Percentiles rank a stretch among this genome's conserved stretches.
Conservation (phyloP, 371 early-diverging fungal species). For the Mortierella sp. region DNA sequence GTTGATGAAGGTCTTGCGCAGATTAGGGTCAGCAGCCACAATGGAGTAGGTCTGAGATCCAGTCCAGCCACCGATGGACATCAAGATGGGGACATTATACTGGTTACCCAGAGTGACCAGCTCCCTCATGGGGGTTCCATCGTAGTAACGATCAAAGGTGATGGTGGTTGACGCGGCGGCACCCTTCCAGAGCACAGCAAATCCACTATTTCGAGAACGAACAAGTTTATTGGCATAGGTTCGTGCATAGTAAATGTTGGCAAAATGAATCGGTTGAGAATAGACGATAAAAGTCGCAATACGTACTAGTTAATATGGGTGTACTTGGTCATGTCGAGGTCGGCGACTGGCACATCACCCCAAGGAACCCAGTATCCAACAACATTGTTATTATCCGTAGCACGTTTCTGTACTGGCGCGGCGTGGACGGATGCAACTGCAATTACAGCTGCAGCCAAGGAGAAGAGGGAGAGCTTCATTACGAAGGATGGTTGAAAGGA, state of each 20-base stretch:
- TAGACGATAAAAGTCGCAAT: neutral
- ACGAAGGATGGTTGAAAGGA: neutral
- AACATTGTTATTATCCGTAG: constrained; percentile 30
- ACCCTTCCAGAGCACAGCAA: constrained; percentile 44
- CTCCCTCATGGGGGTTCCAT: constrained; percentile 58
- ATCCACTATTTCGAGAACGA: constrained; percentile 23
- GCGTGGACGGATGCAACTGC: constrained; percentile 19
- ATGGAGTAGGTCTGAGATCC: constrained; percentile 76
- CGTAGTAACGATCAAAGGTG: constrained; percentile 48
- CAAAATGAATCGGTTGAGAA: neutral
- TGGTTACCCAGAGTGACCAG: constrained; percentile 66
- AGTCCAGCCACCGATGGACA: constrained; percentile 86
- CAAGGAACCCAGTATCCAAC: constrained; percentile 73
- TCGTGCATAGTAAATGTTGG: neutral
- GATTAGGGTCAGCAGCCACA: constrained; percentile 60
- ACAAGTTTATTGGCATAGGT: neutral
- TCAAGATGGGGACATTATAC: constrained; percentile 70
- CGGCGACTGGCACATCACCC: constrained; percentile 66
- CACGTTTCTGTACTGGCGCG: constrained; percentile 18
- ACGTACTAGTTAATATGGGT: constrained; percentile 64
- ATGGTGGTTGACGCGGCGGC: constrained; percentile 30
- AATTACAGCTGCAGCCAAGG: constrained; percentile 18
- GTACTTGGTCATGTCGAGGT: constrained; percentile 64
- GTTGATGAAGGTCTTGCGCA: constrained; percentile 69
- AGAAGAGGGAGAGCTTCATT: constrained; percentile 31